Conservation (phyloP, 2,329 filamentous ascomycete genomes). For the Aspergillus texensis region DNA sequence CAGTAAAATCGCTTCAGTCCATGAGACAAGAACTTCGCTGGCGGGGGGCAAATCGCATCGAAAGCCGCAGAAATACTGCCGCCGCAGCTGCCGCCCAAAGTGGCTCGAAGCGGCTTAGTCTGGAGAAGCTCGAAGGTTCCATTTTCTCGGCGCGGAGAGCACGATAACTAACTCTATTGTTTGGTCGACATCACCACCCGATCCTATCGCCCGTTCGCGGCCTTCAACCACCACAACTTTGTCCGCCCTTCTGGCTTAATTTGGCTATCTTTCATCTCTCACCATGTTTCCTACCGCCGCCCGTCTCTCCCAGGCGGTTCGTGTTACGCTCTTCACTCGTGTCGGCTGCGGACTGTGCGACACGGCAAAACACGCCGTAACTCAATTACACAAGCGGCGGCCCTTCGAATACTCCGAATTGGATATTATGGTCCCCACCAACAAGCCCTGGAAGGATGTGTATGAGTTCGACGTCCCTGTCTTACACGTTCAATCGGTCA, state of each 20-base stretch:
- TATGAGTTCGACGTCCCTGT: slow-evolving; percentile 69
- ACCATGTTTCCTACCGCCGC: slow-evolving; percentile 34
- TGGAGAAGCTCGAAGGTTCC: slow-evolving; percentile 45
- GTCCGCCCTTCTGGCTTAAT: not conserved
- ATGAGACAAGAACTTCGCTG: slow-evolving; percentile 5
- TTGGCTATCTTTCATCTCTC: not conserved
- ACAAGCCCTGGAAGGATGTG: slow-evolving; percentile 60
- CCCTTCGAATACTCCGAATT: slow-evolving; percentile 61
- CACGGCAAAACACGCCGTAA: slow-evolving; percentile 60
- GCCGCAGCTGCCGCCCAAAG: slow-evolving; percentile 7
- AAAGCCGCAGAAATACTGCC: slow-evolving; percentile 14
- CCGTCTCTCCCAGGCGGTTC: slow-evolving; percentile 37
- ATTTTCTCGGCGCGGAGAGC: slow-evolving; percentile 22
- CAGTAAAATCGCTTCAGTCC: not conserved
- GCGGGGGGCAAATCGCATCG: slow-evolving; percentile 7
- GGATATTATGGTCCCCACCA: slow-evolving; percentile 58
- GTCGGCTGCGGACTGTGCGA: slow-evolving; percentile 63
- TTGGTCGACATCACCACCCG: not conserved
- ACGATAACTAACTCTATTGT: not conserved
- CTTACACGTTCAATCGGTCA: slow-evolving; percentile 58
- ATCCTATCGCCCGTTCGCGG: slow-evolving; percentile 1
- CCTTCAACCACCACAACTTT: not conserved
- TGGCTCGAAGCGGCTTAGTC: slow-evolving; percentile 37
- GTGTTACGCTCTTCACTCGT: slow-evolving; percentile 64
- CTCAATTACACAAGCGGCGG: slow-evolving; percentile 55